Base-by-base conservation (phyloP, 371 early-diverging fungal genomes). In the Batrachochytrium dendrobatidis region DNA sequence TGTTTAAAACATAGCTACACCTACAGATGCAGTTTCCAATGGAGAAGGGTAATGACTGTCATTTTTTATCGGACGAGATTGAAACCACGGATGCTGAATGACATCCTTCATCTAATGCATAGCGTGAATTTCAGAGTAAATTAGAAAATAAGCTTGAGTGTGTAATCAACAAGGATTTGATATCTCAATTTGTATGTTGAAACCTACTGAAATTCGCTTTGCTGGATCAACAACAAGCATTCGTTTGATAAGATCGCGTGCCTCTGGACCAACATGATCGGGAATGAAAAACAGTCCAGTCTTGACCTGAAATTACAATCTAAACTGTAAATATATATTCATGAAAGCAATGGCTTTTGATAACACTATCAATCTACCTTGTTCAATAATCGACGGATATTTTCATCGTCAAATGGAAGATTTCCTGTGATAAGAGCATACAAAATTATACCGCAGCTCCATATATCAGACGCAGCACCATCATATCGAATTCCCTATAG, bases 361-460 rank as follows among this genome's bases (percentile, higher is more conserved):
- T 56, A 43, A 3, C 7, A 24, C 4, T 18, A 64, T 8, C 10
- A 32, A 50, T 34, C 35, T n/a, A 87, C 88, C 69, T 90, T 90
- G 55, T 70, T 75, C 28, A 90, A 62, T 22, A 91, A 63, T 43
- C 83, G 75, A 6, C 86, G 71, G 53, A 94, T 89, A 69, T 93
- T 90, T 52, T 91, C 90, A 65, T 93, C 93, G 58, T 95, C 93
- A 75, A 94, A 95, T 1, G 96, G 96, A 34, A 95, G 73, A 61
- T 85, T 86, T 2, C 94, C 94, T 45, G 87, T 85, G 43, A 96
- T 65, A 20, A 94, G 71, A 0, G 92, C 94, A 66, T 86, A 95
- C 10, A 95, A 67, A 34, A 96, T 90, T 46, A 96, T 87, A 1
- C 96, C 96, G 61, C 91, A 87, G 10, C 88, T 88, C 94, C 94